Base-by-base conservation (phyloP, 2,329 filamentous ascomycete species). In the Aureobasidium leucospermi region DNA sequence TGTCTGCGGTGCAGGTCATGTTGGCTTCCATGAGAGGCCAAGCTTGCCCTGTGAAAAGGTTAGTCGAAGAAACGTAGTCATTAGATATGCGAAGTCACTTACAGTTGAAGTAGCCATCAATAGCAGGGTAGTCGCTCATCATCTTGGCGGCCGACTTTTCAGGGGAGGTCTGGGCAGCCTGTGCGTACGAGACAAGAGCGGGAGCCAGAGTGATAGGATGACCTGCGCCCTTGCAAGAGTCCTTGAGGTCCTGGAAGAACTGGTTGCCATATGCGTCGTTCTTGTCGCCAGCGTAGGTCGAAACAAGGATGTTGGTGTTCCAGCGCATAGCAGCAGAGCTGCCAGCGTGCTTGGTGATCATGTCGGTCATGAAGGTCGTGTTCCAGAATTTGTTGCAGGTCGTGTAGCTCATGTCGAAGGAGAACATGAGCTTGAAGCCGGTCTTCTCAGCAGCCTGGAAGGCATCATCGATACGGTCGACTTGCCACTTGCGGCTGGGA, bases 61-160 rank as follows among this genome's bases (percentile, higher is more conserved):
- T 13, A 49, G 60, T 41, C 45, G 23, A 23, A 23, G 23, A 23
- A 34, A 43, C 9, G 41, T 15, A 13, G 13, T 48, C 31, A 34
- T 34, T 10, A 42, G 39, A 3, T 15, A 39, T 56, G 16, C 13
- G 29, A 51, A 19, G 23, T 42, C 15, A 46, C 51, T 58, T 16
- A 64, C 71, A 73, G 65, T 74, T 73, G 63, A 72, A 66, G 64
- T 69, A 74, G 56, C 71, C 71, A 49, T 73, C 71, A 52, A 71
- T 68, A 23, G 70, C 67, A 34, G 68, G 53, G 56, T 68, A 74
- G 23, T 73, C 68, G 46, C 59, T 64, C 43, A 73, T 63, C 52
- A 71, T 63, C 16, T 66, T 60, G 41, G 63, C 64, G 11, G 68
- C 67, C 6, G 67, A 62, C 36, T 63, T 52, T 1, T 63, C 36